Evolutionary conservation across 129 eudicot genomes (phyloP).

Genomic region (Artemisia annua): DNA sequence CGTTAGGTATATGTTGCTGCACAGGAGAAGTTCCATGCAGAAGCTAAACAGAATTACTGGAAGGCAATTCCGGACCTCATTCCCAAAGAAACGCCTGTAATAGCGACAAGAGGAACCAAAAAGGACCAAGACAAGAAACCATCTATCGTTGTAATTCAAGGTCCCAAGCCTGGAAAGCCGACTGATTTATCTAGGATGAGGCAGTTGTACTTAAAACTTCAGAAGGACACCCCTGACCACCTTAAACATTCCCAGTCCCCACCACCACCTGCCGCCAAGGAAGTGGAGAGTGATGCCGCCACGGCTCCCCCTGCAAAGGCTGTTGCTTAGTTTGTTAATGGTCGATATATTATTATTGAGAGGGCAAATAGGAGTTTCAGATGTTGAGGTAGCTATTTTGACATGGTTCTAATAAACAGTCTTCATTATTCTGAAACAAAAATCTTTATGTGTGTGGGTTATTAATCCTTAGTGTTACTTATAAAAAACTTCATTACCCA

Average conservation of each 20-base stretch:
- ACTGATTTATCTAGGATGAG: slow-evolving; percentile 71
- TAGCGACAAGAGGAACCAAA: slow-evolving; percentile 49
- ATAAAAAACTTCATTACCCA: no score
- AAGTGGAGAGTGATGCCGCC: slow-evolving; percentile 18
- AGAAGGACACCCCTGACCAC: slow-evolving; percentile 55
- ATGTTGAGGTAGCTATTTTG: no score
- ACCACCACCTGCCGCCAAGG: slow-evolving; percentile 24
- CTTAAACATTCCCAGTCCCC: slow-evolving; percentile 40
- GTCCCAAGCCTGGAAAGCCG: slow-evolving; percentile 79
- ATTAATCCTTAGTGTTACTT: no score
- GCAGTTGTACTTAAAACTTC: slow-evolving; percentile 50
- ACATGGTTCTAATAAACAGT: no score
- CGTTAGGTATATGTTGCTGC: slow-evolving; percentile 43
- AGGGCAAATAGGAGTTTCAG: no score
- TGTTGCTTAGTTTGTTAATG: slow-evolving; percentile 30
- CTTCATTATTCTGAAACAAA: no score
- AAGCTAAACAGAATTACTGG: slow-evolving; percentile 66
- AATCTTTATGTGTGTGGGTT: no score
- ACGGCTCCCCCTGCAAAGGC: slow-evolving; percentile 31
- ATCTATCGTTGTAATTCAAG: slow-evolving; percentile 47
- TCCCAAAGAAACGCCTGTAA: slow-evolving; percentile 49
- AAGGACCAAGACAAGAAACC: slow-evolving; percentile 58
- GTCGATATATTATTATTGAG: no score
- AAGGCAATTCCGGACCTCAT: slow-evolving; percentile 60
- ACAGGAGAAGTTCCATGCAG: slow-evolving; percentile 54